phyloP scores from a whole-genome alignment of 208 protist genomes.

The Borovskyia barvae region DNA sequence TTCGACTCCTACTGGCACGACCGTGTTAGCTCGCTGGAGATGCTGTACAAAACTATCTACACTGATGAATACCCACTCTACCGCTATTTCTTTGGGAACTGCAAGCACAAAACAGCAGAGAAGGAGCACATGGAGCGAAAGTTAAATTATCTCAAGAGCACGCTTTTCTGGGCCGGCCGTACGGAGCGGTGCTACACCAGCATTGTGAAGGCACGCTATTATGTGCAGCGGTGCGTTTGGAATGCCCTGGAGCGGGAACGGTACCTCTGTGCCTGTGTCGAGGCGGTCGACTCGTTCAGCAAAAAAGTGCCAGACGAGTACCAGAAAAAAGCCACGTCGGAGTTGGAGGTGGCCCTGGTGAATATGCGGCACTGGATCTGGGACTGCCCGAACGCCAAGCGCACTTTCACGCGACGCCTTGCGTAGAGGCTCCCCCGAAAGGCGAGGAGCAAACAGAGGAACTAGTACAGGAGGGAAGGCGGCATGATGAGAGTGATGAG shows the following conservation, averaged over 20 bases:
- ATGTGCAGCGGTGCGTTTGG: slow-evolving; percentile 81
- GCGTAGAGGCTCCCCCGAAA: slow-evolving; percentile 35
- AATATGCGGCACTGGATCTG: slow-evolving; percentile 90
- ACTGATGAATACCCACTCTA: slow-evolving; percentile 48
- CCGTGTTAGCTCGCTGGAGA: slow-evolving; percentile 71
- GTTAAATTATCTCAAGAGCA: slow-evolving; percentile 82
- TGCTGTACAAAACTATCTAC: slow-evolving; percentile 76
- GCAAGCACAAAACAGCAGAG: slow-evolving; percentile 56
- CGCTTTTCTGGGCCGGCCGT: slow-evolving; percentile 70
- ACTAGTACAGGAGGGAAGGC: no score
- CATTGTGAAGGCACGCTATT: slow-evolving; percentile 78
- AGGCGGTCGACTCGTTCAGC: slow-evolving; percentile 75
- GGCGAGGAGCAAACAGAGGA: no score
- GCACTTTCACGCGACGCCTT: slow-evolving; percentile 67
- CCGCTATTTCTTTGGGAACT: slow-evolving; percentile 79
- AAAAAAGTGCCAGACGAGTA: slow-evolving; percentile 80
- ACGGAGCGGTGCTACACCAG: slow-evolving; percentile 81
- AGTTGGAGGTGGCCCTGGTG: slow-evolving; percentile 75
- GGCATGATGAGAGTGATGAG: no score
- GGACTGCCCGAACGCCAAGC: slow-evolving; percentile 89
- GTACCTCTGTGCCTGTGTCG: slow-evolving; percentile 79
- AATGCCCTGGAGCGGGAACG: slow-evolving; percentile 90
- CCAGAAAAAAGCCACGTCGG: slow-evolving; percentile 68
- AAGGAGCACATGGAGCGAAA: slow-evolving; percentile 67
- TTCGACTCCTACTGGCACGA: slow-evolving; percentile 91